phyloP scores from a whole-genome alignment of 2,329 filamentous ascomycete species.

The Stemphylium beticola region DNA sequence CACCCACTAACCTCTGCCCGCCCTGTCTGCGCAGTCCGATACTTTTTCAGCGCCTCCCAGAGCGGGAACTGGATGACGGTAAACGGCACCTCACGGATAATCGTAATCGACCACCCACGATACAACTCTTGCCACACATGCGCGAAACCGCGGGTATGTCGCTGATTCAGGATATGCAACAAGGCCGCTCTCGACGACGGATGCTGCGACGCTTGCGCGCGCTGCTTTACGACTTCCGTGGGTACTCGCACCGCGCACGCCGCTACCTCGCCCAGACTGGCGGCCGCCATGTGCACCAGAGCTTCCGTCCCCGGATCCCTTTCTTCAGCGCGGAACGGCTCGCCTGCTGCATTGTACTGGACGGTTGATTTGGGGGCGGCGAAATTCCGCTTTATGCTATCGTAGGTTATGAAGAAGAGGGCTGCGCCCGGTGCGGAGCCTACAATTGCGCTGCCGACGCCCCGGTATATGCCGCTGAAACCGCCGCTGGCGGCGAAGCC shows the following conservation, averaged over 20 bases:
- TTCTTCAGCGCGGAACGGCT: constrained; percentile 31
- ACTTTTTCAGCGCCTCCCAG: constrained; percentile 90
- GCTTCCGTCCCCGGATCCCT: constrained; percentile 35
- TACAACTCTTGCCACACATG: constrained; percentile 85
- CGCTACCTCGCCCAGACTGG: constrained; percentile 84
- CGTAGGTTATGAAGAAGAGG: constrained; percentile 97
- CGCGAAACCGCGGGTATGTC: constrained; percentile 49
- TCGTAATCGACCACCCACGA: constrained; percentile 87
- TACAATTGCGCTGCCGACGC: constrained; percentile 85
- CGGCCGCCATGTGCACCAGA: constrained; percentile 78
- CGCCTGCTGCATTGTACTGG: constrained; percentile 33
- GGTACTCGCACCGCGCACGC: constrained; percentile 92
- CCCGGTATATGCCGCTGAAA: constrained; percentile 90
- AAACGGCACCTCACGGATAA: constrained; percentile 95
- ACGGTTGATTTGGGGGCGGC: constrained; percentile 17
- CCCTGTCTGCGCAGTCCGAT: constrained; percentile 58
- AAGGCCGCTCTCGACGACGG: constrained; percentile 72
- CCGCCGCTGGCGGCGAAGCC: constrained; percentile 84
- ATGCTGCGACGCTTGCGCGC: constrained; percentile 87
- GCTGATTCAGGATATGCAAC: constrained; percentile 65
- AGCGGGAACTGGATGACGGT: constrained; percentile 97
- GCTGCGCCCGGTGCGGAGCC: constrained; percentile 93
- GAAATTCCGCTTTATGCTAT: constrained; percentile 64
- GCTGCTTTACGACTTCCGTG: constrained; percentile 96
- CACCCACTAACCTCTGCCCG: constrained; percentile 66